Evolutionary conservation across 2,329 filamentous ascomycete genomes (phyloP), one percentile per base, ranked within the genome.

Genomic region (Exophiala xenobiotica): DNA sequence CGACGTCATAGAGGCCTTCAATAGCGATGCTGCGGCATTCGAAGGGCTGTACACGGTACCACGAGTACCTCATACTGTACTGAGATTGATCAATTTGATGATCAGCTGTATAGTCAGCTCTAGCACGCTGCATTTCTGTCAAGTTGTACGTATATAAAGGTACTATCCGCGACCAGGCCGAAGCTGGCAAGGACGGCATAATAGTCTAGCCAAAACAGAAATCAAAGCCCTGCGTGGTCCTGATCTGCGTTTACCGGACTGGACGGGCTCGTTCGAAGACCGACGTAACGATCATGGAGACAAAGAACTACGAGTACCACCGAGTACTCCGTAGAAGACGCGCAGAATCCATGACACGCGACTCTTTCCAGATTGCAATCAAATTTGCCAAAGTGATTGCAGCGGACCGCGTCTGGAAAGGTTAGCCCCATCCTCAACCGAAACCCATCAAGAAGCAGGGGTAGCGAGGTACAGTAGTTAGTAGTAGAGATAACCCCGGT

Each of bases 341-440:
- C 38, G 38, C 38, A 20, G 22, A 40, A 22, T 23, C 22, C 20
- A 24, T 40, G 38, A 40, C 38, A 40, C 38, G 20, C 38, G 38
- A 20, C 38, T 35, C 31, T 35, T 14, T 35, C 11, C 31, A 35
- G 31, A 35, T 35, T 35, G 31, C n/a, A 40, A 40, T 8, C 38
- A 24, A 40, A 40, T 40, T 40, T 40, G 38, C 38, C 38, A 40
- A 40, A 40, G 38, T 40, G 38, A 40, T 40, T 40, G 38, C 38
- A 40, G 38, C 38, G 22, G 38, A 23, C 19, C n/a, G 22, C 38
- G 38, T 23, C 18, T 40, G 19, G 19, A n/a, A 14, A 22, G 14
- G 38, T 24, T 20, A 23, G 38, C 38, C n/a, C n/a, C n/a, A n/a
- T n/a, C n/a, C n/a, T n/a, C 26, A 16, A 40, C 22, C 38, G 19